These are phyloP conservation scores for Sporothrix brasiliensis DNA, from an alignment of 2,329 filamentous ascomycete species.

Conservation along the genomic window DNA sequence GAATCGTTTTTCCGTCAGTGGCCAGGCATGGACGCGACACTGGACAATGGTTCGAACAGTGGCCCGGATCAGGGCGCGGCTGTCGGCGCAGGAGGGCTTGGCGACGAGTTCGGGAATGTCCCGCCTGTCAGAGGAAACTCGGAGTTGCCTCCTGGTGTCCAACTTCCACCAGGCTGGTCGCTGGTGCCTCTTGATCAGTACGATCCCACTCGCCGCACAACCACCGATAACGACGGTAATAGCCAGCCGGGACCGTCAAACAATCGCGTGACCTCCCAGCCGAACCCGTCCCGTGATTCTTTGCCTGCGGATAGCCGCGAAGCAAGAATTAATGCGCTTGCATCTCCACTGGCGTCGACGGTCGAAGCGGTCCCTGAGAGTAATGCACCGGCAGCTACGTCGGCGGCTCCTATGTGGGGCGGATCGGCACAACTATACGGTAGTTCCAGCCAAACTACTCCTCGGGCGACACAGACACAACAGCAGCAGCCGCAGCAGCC, in stretches of 20 bases:
- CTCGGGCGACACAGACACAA: background rate
- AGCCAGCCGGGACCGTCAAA: background rate
- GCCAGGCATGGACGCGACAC: background rate
- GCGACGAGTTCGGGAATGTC: too few relatives aligned
- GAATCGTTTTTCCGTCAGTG: background rate
- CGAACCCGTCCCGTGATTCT: background rate
- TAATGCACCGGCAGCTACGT: background rate
- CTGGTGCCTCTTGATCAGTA: constrained; percentile 63
- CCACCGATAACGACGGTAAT: background rate
- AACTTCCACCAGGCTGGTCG: constrained; percentile 66
- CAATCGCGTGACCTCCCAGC: too few relatives aligned
- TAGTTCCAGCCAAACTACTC: background rate
- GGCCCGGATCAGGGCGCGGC: too few relatives aligned
- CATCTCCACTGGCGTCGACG: background rate
- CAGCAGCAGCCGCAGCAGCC: background rate
- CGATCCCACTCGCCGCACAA: constrained; percentile 39
- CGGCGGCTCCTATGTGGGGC: constrained; percentile 52
- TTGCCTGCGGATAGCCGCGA: background rate
- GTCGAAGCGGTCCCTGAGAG: background rate
- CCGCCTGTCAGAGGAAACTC: constrained; percentile 46
- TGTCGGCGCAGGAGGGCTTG: too few relatives aligned
- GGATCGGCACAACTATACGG: constrained; percentile 54
- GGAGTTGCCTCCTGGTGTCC: constrained; percentile 65
- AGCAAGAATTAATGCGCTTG: background rate
- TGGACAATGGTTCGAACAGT: too few relatives aligned